A percentile compares a stretch with the other conserved stretches of the same genome.
These are phyloP conservation scores for Bryoglossum gracile DNA, from an alignment of 495 filamentous ascomycete species.

Conservation along the genomic window DNA sequence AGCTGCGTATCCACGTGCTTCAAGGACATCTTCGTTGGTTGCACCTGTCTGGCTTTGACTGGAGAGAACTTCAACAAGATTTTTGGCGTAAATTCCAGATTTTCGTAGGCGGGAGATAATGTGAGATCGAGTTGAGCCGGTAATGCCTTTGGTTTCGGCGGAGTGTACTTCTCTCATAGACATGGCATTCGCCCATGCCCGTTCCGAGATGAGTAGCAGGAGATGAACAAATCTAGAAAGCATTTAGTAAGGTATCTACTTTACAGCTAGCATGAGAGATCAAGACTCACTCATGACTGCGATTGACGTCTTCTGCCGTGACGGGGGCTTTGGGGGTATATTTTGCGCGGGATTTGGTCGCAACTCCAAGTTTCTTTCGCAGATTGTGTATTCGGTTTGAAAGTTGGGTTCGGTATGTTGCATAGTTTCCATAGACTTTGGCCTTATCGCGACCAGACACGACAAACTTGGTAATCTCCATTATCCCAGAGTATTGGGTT, in stretches of 20 bases:
- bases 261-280: background rate
- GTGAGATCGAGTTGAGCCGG: conserved; percentile 73
- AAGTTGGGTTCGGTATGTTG: conserved; percentile 72
- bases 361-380: conserved; percentile 75
- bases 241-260: conserved; percentile 1
- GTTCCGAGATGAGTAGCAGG: conserved; percentile 76
- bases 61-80: conserved; percentile 58
- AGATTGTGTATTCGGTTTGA: conserved; percentile 74
- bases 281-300: conserved; percentile 62
- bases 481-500: conserved; percentile 28
- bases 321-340: conserved; percentile 65
- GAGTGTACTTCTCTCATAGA: conserved; percentile 80
- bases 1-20: conserved; percentile 77
- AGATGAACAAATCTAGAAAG: conserved; percentile 63
- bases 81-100: conserved; percentile 59
- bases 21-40: conserved; percentile 64
- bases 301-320: conserved; percentile 68
- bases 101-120: conserved; percentile 83
- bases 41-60: conserved; percentile 53
- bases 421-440: conserved; percentile 81
- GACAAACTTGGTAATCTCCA: conserved; percentile 89
- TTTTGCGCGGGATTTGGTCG: conserved; percentile 76
- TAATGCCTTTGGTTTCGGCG: conserved; percentile 67
- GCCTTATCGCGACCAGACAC: conserved; percentile 70
- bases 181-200: conserved; percentile 96